Evolutionary conservation across 176 grass and related monocot genomes (phyloP).

Genomic region (Cenchrus americanus): DNA sequence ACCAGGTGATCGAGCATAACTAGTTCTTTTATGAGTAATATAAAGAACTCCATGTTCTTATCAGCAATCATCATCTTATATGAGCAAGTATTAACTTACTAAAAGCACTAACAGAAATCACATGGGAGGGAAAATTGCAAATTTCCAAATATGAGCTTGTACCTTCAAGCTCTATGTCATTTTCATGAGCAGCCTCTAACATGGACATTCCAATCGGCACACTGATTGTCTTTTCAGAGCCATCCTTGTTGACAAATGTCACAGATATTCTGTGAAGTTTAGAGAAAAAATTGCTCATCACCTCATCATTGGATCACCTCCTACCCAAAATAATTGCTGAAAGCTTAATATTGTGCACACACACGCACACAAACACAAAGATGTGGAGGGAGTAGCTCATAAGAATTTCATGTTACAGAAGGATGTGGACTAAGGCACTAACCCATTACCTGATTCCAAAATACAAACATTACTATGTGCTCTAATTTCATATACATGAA

Average conservation of each 20-base stretch:
- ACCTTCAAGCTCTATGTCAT: constrained; percentile 99
- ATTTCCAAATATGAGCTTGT: background rate
- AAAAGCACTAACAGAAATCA: background rate
- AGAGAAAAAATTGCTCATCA: background rate
- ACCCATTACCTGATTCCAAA: background rate
- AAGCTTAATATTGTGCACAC: background rate
- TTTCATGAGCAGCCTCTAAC: constrained; percentile 96
- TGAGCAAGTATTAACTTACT: background rate
- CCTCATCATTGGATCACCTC: background rate
- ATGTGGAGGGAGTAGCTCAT: too few relatives aligned
- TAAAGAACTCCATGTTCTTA: too few relatives aligned
- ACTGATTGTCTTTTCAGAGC: constrained; percentile 63
- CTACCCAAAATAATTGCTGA: constrained; percentile 16
- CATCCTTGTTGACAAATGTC: constrained; percentile 87
- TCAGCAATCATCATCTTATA: too few relatives aligned
- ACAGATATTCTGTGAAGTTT: constrained; percentile 70
- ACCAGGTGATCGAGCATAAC: background rate
- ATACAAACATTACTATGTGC: background rate
- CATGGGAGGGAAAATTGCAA: background rate
- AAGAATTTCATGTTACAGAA: constrained; percentile 9
- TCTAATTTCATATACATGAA: background rate
- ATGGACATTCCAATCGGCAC: constrained; percentile 97
- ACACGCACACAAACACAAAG: too few relatives aligned
- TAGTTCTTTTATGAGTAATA: background rate
- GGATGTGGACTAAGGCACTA: background rate